Evolutionary conservation across 2,329 filamentous ascomycete species (phyloP).

Genomic region (Fusarium nisikadoi): DNA sequence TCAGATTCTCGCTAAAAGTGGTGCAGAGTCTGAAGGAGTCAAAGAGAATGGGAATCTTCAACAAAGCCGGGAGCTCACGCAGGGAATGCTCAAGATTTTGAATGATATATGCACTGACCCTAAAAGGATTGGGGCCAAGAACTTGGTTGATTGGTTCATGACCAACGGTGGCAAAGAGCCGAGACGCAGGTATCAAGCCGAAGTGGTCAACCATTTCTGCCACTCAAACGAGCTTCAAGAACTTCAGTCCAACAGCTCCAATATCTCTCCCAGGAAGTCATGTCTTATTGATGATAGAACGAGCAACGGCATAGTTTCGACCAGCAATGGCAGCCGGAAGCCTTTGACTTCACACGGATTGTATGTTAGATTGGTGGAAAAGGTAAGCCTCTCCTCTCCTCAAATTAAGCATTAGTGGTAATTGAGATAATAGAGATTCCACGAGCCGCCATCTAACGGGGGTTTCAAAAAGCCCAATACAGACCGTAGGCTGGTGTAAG

Average conservation of each 20-base stretch:
- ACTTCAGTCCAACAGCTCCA: fast-evolving
- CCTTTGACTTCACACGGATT: background rate
- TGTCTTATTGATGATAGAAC: background rate
- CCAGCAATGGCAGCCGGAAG: fast-evolving
- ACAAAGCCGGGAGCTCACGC: background rate
- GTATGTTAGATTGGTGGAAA: background rate
- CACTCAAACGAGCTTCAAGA: background rate
- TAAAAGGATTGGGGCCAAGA: fast-evolving
- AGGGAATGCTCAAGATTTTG: background rate
- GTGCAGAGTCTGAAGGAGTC: fast-evolving
- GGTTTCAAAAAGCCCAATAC: fast-evolving
- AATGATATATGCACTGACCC: background rate
- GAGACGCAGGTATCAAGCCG: background rate
- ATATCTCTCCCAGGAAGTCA: fast-evolving
- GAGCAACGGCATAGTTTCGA: fast-evolving
- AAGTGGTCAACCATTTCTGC: background rate
- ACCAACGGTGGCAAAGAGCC: background rate
- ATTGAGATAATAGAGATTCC: background rate
- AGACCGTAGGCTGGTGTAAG: background rate
- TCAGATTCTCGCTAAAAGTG: too few species aligned
- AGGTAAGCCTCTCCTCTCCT: background rate
- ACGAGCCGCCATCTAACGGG: background rate
- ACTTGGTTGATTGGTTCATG: background rate
- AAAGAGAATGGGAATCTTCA: background rate
- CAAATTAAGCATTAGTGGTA: background rate